Percentiles rank a stretch among this genome's conserved stretches.
These are phyloP conservation scores for Podaxis rugospora DNA, from an alignment of 768 basidiomycete genomes.

Conservation along the genomic window DNA sequence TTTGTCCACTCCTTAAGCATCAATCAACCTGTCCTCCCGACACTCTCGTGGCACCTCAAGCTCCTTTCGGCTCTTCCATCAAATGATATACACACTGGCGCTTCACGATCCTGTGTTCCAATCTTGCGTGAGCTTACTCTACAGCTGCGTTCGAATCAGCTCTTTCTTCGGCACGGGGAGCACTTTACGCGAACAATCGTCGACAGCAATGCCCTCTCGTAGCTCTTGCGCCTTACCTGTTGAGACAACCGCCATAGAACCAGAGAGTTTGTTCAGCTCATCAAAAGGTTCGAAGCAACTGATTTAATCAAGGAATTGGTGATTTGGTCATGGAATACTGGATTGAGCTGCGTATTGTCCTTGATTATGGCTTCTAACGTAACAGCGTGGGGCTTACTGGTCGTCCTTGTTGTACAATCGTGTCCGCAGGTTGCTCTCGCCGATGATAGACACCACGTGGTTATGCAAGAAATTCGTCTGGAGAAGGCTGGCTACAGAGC, in stretches of 20 bases:
- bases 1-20: no score
- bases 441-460: constrained; percentile 42
- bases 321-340: constrained; percentile 96
- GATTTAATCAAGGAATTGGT: constrained; percentile 94
- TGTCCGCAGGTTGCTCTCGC: constrained; percentile 77
- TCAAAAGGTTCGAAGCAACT: constrained; percentile 89
- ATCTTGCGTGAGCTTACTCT: constrained; percentile 54
- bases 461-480: constrained; percentile 41
- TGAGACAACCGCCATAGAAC: constrained; percentile 94
- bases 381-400: constrained; percentile 89
- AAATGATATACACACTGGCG: no score
- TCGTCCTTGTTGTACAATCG: constrained; percentile 87
- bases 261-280: constrained; percentile 94
- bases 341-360: constrained; percentile 64
- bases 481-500: constrained; percentile 42
- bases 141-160: constrained; percentile 92
- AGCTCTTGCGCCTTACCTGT: constrained; percentile 93
- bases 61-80: constrained; percentile 20
- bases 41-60: no score
- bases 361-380: constrained; percentile 98
- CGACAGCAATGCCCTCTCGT: constrained; percentile 83
- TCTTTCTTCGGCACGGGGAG: constrained; percentile 95
- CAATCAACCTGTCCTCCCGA: no score
- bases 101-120: no score
- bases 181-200: constrained; percentile 86